Evolutionary conservation across 768 basidiomycete species (phyloP).

Genomic region (Boletus bicolor): DNA sequence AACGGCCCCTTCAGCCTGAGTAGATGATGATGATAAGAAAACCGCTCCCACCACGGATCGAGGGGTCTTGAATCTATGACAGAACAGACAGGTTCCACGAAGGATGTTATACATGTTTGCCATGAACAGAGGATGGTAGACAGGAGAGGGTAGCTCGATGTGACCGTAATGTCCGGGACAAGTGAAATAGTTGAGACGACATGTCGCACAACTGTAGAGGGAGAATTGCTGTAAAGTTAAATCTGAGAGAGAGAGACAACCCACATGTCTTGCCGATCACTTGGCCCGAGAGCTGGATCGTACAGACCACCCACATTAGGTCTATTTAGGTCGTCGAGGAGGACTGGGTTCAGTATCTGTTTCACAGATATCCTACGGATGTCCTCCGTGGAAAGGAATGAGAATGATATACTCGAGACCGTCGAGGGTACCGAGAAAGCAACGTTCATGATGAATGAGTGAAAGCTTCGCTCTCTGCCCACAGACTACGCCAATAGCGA

Average conservation of each 20-base stretch:
- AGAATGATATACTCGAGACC: conserved; percentile 84
- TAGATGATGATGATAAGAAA: conserved; percentile 10
- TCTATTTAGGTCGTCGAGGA: conserved; percentile 90
- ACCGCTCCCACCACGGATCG: conserved; percentile 57
- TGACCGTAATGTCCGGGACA: conserved; percentile 99
- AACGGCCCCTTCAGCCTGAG: conserved; percentile 8
- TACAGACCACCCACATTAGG: conserved; percentile 93
- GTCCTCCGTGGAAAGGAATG: conserved; percentile 85
- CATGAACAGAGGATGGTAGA: conserved; percentile 97
- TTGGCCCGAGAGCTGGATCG: conserved; percentile 92
- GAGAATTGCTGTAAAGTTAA: conserved; percentile 4
- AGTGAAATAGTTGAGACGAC: conserved; percentile 86
- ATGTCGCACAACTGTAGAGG: conserved; percentile 79
- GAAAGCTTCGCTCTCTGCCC: not conserved
- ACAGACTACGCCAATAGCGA: not conserved
- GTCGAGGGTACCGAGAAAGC: conserved; percentile 83
- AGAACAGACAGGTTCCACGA: conserved; percentile 87
- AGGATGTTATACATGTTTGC: conserved; percentile 83
- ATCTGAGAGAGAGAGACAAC: conserved; percentile 32
- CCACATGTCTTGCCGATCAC: conserved; percentile 85
- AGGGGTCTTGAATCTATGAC: conserved; percentile 85
- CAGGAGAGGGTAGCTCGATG: conserved; percentile 91
- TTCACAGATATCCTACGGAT: conserved; percentile 95
- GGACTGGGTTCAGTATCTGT: conserved; percentile 88
- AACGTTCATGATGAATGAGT: conserved; percentile 69